phyloP scores from a whole-genome alignment of 2,329 filamentous ascomycete genomes.

The Aplosporella prunicola region DNA sequence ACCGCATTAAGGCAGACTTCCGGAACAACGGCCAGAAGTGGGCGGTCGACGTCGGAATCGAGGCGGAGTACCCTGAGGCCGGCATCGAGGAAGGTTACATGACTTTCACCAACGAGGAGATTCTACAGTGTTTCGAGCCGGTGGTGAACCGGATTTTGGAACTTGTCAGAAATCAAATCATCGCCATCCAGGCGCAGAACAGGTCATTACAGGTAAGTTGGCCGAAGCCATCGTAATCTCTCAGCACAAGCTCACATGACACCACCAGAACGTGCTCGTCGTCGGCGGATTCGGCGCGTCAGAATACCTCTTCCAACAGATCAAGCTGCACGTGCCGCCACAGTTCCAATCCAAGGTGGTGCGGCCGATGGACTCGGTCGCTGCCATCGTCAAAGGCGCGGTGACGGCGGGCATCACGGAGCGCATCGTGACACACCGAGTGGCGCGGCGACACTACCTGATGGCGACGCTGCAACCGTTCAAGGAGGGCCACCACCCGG shows the following conservation, averaged over 20 bases:
- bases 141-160: constrained; percentile 96
- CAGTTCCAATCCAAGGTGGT: constrained; percentile 99
- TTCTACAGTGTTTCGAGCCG: constrained; percentile 96
- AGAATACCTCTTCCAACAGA: constrained; percentile 98
- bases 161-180: constrained; percentile 94
- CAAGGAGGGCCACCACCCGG: constrained; percentile 96
- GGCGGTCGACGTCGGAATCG: constrained; percentile 97
- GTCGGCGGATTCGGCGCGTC: constrained; percentile 97
- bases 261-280: constrained; percentile 72
- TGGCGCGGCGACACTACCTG: constrained; percentile 93
- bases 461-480: constrained; percentile 98
- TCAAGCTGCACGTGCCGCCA: constrained; percentile 94
- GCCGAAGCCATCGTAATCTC: not conserved
- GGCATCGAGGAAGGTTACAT: constrained; percentile 99
- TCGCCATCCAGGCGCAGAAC: constrained; percentile 97
- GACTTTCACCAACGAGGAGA: constrained; percentile 99
- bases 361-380: constrained; percentile 96
- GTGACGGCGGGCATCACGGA: constrained; percentile 97
- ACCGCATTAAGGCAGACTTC: constrained; percentile 99
- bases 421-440: constrained; percentile 90
- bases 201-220: constrained; percentile 65
- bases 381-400: constrained; percentile 95
- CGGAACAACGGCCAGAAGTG: constrained; percentile 98
- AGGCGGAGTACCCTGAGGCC: constrained; percentile 94
- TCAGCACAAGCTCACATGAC: constrained; percentile 24